These are phyloP conservation scores for Candida gorgasii DNA, from an alignment of 805 yeast genomes.

Conservation along the genomic window DNA sequence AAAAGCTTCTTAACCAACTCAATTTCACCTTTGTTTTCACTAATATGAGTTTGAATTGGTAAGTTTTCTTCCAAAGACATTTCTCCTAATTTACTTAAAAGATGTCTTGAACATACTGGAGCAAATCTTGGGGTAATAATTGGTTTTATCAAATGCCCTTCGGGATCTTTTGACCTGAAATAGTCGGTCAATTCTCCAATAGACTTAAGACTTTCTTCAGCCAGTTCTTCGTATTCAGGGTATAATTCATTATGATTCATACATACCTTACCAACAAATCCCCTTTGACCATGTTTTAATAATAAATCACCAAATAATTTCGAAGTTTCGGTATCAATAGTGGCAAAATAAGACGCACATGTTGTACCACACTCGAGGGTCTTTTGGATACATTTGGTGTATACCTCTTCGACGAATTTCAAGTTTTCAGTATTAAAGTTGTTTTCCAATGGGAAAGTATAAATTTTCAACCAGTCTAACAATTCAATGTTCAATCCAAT, in stretches of 20 bases:
- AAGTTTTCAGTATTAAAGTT: conserved; percentile 50
- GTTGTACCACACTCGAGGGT: conserved; percentile 86
- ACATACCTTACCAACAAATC: conserved; percentile 89
- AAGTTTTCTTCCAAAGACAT: conserved; percentile 48
- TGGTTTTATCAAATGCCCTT: conserved; percentile 56
- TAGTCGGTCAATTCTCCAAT: conserved; percentile 60
- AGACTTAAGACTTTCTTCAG: conserved; percentile 52
- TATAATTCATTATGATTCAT: conserved; percentile 73
- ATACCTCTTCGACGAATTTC: conserved; percentile 58
- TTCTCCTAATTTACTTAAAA: conserved; percentile 64
- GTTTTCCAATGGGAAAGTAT: conserved; percentile 88
- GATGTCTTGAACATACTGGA: conserved; percentile 71
- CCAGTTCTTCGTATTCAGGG: conserved; percentile 70
- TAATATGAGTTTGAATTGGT: conserved; percentile 88
- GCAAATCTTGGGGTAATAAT: conserved; percentile 93
- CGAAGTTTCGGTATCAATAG: conserved; percentile 77
- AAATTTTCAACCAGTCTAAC: conserved; percentile 83
- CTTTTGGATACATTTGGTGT: conserved; percentile 63
- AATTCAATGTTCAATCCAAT: conserved; percentile 84
- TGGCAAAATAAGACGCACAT: conserved; percentile 87
- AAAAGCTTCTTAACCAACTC: conserved; percentile 70
- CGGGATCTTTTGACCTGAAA: conserved; percentile 54
- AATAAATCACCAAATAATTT: conserved; percentile 75
- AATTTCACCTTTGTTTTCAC: conserved; percentile 77
- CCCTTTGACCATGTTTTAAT: conserved; percentile 73